A percentile compares a stretch with the other conserved stretches of the same genome.
Evolutionary conservation across 371 early-diverging fungal species (phyloP).

Genomic region (Rhizopus arrhizus): DNA sequence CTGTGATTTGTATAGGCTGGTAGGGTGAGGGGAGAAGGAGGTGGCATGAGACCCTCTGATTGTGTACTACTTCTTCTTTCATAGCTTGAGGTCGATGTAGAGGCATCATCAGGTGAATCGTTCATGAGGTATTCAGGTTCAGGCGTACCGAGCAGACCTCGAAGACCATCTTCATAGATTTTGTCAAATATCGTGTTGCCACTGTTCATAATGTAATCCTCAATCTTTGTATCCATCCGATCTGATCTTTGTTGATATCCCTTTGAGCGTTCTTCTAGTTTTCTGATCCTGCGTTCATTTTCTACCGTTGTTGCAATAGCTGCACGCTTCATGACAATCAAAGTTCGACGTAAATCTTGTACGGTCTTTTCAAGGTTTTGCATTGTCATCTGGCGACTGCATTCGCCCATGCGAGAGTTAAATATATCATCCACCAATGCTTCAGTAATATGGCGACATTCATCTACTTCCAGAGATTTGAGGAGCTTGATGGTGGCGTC

Average conservation of each 20-base stretch:
- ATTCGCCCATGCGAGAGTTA: conserved; percentile 65
- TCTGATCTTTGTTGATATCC: conserved; percentile 12
- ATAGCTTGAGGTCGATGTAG: conserved; percentile 28
- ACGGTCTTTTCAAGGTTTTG: conserved; percentile 71
- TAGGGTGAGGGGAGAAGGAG: conserved; percentile 33
- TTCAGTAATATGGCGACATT: conserved; percentile 73
- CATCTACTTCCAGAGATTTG: conserved; percentile 66
- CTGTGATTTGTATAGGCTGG: conserved; percentile 18
- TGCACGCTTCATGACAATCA: conserved; percentile 81
- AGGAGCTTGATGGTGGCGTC: conserved; percentile 68
- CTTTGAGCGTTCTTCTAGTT: conserved; percentile 52
- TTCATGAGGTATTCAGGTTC: conserved; percentile 12
- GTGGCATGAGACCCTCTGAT: conserved; percentile 26
- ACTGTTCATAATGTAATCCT: conserved; percentile 52
- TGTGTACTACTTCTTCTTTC: conserved; percentile 31
- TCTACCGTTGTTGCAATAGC: conserved; percentile 77
- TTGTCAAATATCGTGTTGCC: conserved; percentile 64
- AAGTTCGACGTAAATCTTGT: conserved; percentile 69
- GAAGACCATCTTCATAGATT: conserved; percentile 62
- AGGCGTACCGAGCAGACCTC: conserved; percentile 43
- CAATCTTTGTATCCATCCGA: conserved; percentile 39
- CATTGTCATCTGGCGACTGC: conserved; percentile 65
- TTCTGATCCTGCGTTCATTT: conserved; percentile 78
- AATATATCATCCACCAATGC: conserved; percentile 81
- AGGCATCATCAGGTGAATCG: conserved; percentile 27